phyloP scores from a whole-genome alignment of 768 basidiomycete genomes.

The Podaxis sp. region DNA sequence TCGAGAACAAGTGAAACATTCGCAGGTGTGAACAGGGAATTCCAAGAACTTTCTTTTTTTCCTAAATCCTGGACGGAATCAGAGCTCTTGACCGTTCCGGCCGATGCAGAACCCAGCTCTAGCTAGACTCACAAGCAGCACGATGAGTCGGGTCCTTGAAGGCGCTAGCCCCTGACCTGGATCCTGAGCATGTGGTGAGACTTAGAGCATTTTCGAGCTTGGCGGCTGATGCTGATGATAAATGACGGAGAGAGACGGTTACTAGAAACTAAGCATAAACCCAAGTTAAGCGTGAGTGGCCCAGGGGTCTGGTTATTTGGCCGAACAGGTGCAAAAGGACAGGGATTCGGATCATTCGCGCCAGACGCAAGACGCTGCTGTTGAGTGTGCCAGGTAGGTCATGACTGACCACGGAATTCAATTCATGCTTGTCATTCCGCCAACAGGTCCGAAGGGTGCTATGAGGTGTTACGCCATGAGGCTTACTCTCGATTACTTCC shows the following conservation, averaged over 20 bases:
- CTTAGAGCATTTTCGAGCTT: not conserved
- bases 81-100: not conserved
- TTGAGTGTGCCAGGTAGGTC: too few species aligned
- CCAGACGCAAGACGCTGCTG: not conserved
- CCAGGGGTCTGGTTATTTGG: not conserved
- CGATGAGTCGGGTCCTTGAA: not conserved
- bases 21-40: not conserved
- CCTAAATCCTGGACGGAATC: not conserved
- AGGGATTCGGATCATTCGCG: not conserved
- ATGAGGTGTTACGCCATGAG: constrained; percentile 2
- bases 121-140: too few species aligned
- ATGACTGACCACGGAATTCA: too few species aligned
- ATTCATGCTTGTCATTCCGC: too few species aligned
- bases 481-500: not conserved
- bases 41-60: not conserved
- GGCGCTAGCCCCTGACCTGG: not conserved
- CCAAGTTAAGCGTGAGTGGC: not conserved
- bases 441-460: not conserved
- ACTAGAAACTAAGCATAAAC: not conserved
- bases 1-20: not conserved
- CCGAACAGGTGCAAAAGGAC: not conserved
- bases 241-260: not conserved
- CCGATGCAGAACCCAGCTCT: not conserved
- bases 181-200: not conserved
- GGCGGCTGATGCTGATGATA: not conserved